Evolutionary conservation across 2,329 filamentous ascomycete genomes (phyloP), one percentile per base, ranked within the genome.

Genomic region (Penicillium concentricum): DNA sequence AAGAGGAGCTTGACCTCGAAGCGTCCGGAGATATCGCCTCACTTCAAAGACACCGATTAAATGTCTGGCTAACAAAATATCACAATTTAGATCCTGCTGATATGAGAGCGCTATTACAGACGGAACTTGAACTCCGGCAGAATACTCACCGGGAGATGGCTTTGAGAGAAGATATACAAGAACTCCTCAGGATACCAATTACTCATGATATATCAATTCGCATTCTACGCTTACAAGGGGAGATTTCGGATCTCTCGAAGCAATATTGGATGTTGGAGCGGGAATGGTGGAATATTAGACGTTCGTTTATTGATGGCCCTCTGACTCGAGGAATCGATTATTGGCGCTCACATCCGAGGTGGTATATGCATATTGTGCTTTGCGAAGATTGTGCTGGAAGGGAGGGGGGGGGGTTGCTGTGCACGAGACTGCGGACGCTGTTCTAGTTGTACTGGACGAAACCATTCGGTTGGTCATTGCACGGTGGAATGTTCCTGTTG

Each of bases 331-430:
- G n/a, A 22, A 48, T 57, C 24, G 42, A 57, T 15, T 28, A 49
- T 26, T 57, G 54, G 54, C 54, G 54, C 10, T 57, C 54, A 48
- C 38, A 52, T 43, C 42, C 54, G 10, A 32, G 12, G 35, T 57
- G 54, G 54, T 57, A 57, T 35, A 51, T 57, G 32, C 54, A 57
- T 42, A 28, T 32, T 12, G 48, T 28, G 1, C 35, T 57, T 38
- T 24, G 39, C 9, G 28, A 45, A 22, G 44, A 53, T 41, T 53
- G 54, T 28, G 54, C 28, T 37, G 28, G 37, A 13, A 35, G 16
- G 5, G 7, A 20, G 12, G 54, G 54, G 16, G 5, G 7, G 28
- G 12, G 54, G 54, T 7, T 57, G 54, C 30, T 57, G 44, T 34
- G 16, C 13, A 18, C 47, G 54, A 16, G 18, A 22, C 26, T 54